Base-by-base conservation (phyloP, 345 rosid species). In the Raphanus sativus region DNA sequence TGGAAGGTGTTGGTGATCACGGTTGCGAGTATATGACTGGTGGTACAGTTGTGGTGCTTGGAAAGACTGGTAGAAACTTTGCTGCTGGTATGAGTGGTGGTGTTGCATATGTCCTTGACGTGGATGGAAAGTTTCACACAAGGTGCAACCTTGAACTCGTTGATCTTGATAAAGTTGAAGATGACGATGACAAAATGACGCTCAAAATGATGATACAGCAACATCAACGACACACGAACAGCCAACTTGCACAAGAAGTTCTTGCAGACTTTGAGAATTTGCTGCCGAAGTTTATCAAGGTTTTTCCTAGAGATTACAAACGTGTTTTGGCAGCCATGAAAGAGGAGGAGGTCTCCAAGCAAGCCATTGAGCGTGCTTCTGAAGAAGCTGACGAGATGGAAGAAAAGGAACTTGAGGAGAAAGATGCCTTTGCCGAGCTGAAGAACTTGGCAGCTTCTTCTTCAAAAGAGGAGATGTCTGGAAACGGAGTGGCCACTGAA, bases 71-170 rank as follows among this genome's bases (percentile, higher is more conserved):
- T 58, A 89, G 98, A 84, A 96, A 96, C 81, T 96, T 96, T 77
- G 99, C 99, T 74, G 98, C 99, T 8, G 99, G 99, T 67, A 96
- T 96, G 99, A 96, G 99, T 81, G 99, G 99, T 28, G 99, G 99
- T 78, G 58, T 91, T 72, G 99, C 99, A 61, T 96, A 91, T 80
- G 93, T 96, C 76, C 86, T 96, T 59, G 98, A 96, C 75, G 79
- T 82, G 34, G 98, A 93, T 73, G 93, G 92, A 2, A 93, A 84
- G 76, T 96, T 96, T 68, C 83, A 77, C 13, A 86, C 96, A 4
- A 85, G 97, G 38, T 96, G 99, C 86, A 96, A 96, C 70, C 80
- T 62, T 36, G 99, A 96, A 81, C 85, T 93, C 30, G 98, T 96
- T 54, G 98, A 96, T 87, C 95, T 96, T 67, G 99, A 96, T 73